Base-by-base conservation (phyloP, 2,329 filamentous ascomycete genomes). In the Pezicula neosporulosa region DNA sequence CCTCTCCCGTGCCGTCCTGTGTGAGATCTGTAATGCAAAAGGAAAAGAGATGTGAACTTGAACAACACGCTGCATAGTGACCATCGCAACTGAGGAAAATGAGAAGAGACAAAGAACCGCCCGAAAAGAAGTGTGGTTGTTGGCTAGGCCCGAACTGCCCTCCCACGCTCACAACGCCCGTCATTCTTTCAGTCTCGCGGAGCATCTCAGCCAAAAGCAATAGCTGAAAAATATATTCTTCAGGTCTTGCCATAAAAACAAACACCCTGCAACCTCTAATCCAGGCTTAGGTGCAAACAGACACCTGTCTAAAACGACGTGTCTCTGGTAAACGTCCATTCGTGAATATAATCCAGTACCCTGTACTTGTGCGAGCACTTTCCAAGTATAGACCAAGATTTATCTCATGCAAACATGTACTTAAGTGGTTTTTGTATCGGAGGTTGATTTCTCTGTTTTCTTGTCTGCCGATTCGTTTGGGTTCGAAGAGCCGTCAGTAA, bases 11-110 rank as follows among this genome's bases (percentile, higher is more conserved):
- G 53, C 42, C 30, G 30, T 33, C 30, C 30, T 33, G 30, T 33
- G 41, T 53, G 47, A 58, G 50, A 60, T 58, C 58, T 63, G 53
- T 57, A 53, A 63, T 63, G 59, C 60, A 59, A 61, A 63, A 58
- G 55, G 24, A 59, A 62, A 61, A 58, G 37, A 50, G 51, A 51
- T 47, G 12, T 50, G 45, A 50, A 55, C 51, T 33, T 33, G 36
- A 42, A 44, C 53, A 59, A 59, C 51, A 55, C 62, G 63, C 63
- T 65, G 61, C 55, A 56, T 61, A 54, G 60, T 61, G 59, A 60
- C 62, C 56, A 63, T 62, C 62, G 47, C 62, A 52, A 61, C 52
- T 60, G 50, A 54, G 52, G 54, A 60, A 60, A 19, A 59, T 57
- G 52, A 56, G 51, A 56, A 49, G 43, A 53, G 53, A 46, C 19